Percentiles rank a stretch among this genome's conserved stretches.
These are phyloP conservation scores for Annulohypoxylon nitens DNA, from an alignment of 495 filamentous ascomycete species.

Conservation along the genomic window DNA sequence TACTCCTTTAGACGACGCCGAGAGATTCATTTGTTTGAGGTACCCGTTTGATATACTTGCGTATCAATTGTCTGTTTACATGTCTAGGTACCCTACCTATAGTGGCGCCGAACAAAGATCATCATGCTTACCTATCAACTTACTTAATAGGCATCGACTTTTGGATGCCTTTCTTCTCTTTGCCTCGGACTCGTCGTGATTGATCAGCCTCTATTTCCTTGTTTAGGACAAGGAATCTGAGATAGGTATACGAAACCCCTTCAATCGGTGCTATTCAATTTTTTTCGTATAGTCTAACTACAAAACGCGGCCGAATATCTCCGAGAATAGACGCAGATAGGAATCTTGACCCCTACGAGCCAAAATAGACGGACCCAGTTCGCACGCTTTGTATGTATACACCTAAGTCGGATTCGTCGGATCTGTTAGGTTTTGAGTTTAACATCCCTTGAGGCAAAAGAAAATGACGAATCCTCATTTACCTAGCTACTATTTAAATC, in stretches of 20 bases:
- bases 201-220: neutral
- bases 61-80: neutral
- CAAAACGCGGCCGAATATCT: neutral
- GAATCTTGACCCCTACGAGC: constrained; percentile 11
- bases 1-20: neutral
- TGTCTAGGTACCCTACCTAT: neutral
- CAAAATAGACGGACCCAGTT: constrained; percentile 2
- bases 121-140: neutral
- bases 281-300: neutral
- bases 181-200: neutral
- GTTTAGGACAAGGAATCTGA: constrained; percentile 10
- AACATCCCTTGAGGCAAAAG: constrained; percentile 21
- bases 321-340: constrained; percentile 16
- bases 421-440: constrained; percentile 1
- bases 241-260: neutral
- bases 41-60: neutral
- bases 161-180: neutral
- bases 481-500: constrained; percentile 35
- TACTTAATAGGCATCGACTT: neutral
- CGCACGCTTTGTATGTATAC: constrained; percentile 3
- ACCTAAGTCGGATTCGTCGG: constrained; percentile 18
- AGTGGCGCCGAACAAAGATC: neutral
- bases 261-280: neutral
- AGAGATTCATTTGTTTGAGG: constrained; percentile 6
- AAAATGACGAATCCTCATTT: constrained; percentile 17